Evolutionary conservation across 2,329 filamentous ascomycete genomes (phyloP).

Genomic region (Raffaelea albimanens): DNA sequence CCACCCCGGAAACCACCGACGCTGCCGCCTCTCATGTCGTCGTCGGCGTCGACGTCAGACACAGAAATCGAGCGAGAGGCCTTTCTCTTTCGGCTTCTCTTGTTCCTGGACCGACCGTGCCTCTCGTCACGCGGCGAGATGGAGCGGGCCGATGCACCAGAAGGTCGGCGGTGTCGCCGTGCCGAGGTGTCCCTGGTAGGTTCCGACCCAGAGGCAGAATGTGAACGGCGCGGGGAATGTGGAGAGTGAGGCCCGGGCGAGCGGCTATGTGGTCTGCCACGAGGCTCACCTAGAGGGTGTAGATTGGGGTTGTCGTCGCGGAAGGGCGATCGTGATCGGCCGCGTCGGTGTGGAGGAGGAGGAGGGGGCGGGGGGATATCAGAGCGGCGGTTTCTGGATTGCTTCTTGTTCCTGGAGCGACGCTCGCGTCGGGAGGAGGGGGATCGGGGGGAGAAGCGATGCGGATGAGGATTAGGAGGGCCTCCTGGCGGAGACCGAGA

Average conservation of each 20-base stretch:
- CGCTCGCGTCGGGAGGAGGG: slow-evolving; percentile 1
- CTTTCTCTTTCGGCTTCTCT: slow-evolving; percentile 29
- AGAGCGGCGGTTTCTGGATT: slow-evolving; percentile 1
- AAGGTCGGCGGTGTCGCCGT: too few relatives aligned
- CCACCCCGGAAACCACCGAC: slow-evolving; percentile 27
- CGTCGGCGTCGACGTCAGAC: slow-evolving; percentile 31
- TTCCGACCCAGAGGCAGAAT: slow-evolving; percentile 14
- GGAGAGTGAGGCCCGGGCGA: slow-evolving; percentile 5
- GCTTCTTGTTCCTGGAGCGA: slow-evolving; percentile 11
- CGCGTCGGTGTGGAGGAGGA: slow-evolving; percentile 10
- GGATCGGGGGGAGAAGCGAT: slow-evolving; percentile 1
- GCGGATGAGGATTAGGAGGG: too few relatives aligned
- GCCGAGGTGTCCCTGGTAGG: neutral
- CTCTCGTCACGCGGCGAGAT: neutral
- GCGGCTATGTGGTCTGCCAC: slow-evolving; percentile 11
- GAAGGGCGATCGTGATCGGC: slow-evolving; percentile 18
- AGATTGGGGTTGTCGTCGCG: slow-evolving; percentile 11
- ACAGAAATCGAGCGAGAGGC: slow-evolving; percentile 26
- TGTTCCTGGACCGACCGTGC: slow-evolving; percentile 8
- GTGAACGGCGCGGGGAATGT: neutral
- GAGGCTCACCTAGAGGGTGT: slow-evolving; percentile 11
- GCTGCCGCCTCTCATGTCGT: slow-evolving; percentile 36
- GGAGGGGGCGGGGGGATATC: neutral
- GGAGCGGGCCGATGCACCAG: neutral
- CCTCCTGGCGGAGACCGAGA: slow-evolving; percentile 2